A percentile compares a stretch with the other conserved stretches of the same genome.
Evolutionary conservation across 2,329 filamentous ascomycete species (phyloP).

Genomic region (Fusarium nygamai): DNA sequence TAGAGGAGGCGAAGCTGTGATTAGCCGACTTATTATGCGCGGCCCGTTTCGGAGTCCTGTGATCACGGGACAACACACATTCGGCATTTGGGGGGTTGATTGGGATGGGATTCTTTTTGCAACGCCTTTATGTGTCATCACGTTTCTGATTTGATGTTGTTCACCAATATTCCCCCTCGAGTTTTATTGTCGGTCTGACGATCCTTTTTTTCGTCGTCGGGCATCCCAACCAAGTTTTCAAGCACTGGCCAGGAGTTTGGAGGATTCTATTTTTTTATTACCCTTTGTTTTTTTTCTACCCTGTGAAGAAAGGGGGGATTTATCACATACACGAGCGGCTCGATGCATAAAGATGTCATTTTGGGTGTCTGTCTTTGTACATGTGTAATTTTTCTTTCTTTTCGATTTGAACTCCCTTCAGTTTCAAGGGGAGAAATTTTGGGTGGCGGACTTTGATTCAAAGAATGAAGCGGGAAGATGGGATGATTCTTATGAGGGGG

Average conservation of each 20-base stretch:
- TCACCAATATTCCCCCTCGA: slow-evolving; percentile 41
- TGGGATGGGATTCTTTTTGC: slow-evolving; percentile 12
- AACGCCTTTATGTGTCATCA: slow-evolving; percentile 41
- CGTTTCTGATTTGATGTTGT: slow-evolving; percentile 40
- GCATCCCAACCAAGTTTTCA: slow-evolving; percentile 36
- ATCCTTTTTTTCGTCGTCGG: slow-evolving; percentile 14
- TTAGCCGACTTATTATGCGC: slow-evolving; percentile 9
- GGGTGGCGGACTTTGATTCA: slow-evolving; percentile 28
- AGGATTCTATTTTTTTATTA: slow-evolving; percentile 19
- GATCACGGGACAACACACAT: slow-evolving; percentile 7
- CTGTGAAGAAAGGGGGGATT: slow-evolving; percentile 32
- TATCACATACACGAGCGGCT: slow-evolving; percentile 43
- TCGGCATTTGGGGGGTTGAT: slow-evolving; percentile 19
- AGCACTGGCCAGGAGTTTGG: slow-evolving; percentile 47
- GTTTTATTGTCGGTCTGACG: slow-evolving; percentile 38
- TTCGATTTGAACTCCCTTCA: neutral
- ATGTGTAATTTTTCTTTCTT: slow-evolving; percentile 29
- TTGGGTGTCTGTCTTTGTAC: slow-evolving; percentile 31
- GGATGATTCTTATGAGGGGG: slow-evolving; percentile 42
- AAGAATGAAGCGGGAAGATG: slow-evolving; percentile 43
- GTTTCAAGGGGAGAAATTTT: neutral
- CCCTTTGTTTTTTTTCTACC: slow-evolving; percentile 1
- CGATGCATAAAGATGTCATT: slow-evolving; percentile 36
- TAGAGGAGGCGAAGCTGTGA: slow-evolving; percentile 58
- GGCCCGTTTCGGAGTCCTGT: slow-evolving; percentile 4